Evolutionary conservation across 2,329 filamentous ascomycete genomes (phyloP).

Genomic region (Fusarium buxicola): DNA sequence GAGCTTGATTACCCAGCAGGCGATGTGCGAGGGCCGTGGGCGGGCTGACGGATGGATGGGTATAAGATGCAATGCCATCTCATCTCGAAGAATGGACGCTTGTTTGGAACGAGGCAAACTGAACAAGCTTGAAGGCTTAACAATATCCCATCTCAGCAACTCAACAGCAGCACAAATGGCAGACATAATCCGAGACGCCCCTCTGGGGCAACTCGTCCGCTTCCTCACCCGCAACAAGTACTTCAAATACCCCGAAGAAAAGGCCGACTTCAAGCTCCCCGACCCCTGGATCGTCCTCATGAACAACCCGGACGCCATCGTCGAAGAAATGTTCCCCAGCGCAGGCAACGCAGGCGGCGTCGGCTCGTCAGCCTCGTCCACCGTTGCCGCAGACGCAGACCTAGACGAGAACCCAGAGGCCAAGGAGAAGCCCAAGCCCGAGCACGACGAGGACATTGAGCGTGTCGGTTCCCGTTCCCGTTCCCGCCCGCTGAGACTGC

Average conservation of each 20-base stretch:
- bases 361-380: conserved; percentile 42
- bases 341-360: conserved; percentile 20
- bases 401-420: conserved; percentile 25
- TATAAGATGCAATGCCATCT: conserved; percentile 35
- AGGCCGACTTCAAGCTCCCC: conserved; percentile 64
- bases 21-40: background rate
- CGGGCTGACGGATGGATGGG: background rate
- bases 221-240: conserved; percentile 63
- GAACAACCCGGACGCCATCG: conserved; percentile 45
- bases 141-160: background rate
- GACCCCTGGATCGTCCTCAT: conserved; percentile 52
- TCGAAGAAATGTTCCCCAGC: conserved; percentile 29
- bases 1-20: conserved; percentile 22
- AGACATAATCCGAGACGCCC: conserved; percentile 63
- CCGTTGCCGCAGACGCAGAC: conserved; percentile 33
- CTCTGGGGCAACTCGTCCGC: conserved; percentile 69
- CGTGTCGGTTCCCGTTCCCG: conserved; percentile 17
- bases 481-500: conserved; percentile 26
- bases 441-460: conserved; percentile 29
- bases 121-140: conserved; percentile 19
- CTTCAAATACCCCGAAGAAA: conserved; percentile 71
- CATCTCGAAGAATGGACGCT: background rate
- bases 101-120: background rate
- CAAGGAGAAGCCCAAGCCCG: conserved; percentile 17
- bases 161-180: conserved; percentile 38